Percentiles rank a stretch among this genome's conserved stretches.
Evolutionary conservation across 1,139 yeast genomes (phyloP).

Genomic region (Blastobotrys raffinosifermentans): DNA sequence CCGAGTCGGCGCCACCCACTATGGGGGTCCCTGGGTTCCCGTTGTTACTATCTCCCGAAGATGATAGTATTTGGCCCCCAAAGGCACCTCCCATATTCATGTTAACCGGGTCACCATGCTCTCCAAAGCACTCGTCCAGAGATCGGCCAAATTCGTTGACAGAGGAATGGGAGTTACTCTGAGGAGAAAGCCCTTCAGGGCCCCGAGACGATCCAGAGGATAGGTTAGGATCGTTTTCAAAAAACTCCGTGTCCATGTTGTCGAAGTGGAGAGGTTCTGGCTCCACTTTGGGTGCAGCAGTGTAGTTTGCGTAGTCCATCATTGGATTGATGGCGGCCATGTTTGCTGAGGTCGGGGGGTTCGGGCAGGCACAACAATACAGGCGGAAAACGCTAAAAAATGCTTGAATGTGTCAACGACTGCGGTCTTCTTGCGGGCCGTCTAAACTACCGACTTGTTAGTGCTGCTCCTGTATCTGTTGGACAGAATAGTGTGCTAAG

Average conservation of each 20-base stretch:
- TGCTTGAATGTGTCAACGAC: no score
- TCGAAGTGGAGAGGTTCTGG: no score
- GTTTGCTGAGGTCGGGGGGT: no score
- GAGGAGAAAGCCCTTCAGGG: neutral
- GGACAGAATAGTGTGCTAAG: no score
- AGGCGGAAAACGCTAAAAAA: no score
- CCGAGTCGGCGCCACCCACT: conserved; percentile 14
- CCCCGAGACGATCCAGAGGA: neutral
- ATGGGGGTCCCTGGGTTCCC: neutral
- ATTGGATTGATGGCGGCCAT: conserved; percentile 1
- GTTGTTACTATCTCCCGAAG: neutral
- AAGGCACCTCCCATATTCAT: no score
- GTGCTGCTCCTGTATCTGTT: no score
- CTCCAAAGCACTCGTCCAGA: conserved; percentile 1
- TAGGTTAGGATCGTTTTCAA: neutral
- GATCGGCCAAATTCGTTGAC: conserved; percentile 1
- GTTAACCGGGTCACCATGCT: neutral
- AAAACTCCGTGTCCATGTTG: neutral
- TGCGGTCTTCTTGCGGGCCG: no score
- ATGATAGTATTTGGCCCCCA: no score
- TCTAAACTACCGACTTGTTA: no score
- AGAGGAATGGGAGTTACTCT: neutral
- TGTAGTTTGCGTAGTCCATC: neutral
- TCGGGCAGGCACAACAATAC: no score
- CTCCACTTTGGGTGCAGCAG: neutral